Conservation (phyloP, 495 filamentous ascomycete genomes). For the Xylaria sp. region DNA sequence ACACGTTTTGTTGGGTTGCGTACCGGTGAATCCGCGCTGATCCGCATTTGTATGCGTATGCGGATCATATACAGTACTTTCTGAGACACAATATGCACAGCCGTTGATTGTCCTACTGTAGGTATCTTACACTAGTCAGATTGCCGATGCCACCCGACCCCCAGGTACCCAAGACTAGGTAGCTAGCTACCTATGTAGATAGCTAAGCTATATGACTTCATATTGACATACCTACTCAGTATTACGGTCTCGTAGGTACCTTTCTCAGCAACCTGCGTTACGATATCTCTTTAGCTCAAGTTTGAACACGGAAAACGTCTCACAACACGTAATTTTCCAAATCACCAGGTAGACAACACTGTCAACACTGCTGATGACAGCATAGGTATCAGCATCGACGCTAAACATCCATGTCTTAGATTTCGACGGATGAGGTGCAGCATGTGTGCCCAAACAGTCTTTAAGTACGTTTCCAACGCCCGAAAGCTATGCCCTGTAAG, state of each 20-base stretch:
- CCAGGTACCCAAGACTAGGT: not conserved
- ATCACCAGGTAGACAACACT: not conserved
- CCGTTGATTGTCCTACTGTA: not conserved
- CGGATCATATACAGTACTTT: not conserved
- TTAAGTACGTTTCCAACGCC: not conserved
- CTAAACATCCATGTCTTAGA: constrained; percentile 7
- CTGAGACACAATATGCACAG: not conserved
- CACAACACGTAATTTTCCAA: not conserved
- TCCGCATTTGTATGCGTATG: not conserved
- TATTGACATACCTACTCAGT: not conserved
- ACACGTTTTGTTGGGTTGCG: not conserved
- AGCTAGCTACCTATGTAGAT: no score
- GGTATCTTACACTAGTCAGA: not conserved
- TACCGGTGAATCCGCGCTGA: not conserved
- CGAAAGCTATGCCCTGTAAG: not conserved
- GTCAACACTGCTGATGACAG: not conserved
- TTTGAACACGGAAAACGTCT: not conserved
- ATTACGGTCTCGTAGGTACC: no score
- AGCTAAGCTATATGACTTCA: constrained; percentile 3
- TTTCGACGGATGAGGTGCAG: not conserved
- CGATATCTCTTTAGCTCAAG: not conserved
- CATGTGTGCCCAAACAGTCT: not conserved
- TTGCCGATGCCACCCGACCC: not conserved
- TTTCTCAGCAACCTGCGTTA: not conserved
- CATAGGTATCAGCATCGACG: not conserved